Conservation (phyloP, 495 filamentous ascomycete species). For the Neurospora discreta region DNA sequence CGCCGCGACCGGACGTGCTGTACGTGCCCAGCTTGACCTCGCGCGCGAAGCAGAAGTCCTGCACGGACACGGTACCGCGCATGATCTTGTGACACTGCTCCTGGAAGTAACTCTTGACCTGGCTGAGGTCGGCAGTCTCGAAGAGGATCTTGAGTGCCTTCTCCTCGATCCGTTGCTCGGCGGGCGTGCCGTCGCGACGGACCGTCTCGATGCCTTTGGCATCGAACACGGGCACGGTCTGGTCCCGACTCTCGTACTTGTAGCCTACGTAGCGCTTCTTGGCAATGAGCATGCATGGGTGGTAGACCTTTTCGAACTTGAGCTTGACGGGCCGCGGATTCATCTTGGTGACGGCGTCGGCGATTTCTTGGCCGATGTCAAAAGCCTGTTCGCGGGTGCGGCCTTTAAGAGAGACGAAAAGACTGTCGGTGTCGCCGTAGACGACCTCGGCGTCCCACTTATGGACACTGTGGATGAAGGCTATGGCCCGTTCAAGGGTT, state of each 20-base stretch:
- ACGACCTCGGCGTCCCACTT: constrained; percentile 93
- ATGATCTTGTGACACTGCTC: constrained; percentile 87
- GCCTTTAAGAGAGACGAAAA: constrained; percentile 88
- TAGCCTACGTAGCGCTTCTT: constrained; percentile 98
- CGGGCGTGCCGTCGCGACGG: constrained; percentile 84
- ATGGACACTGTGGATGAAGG: constrained; percentile 76
- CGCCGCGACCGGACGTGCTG: constrained; percentile 55
- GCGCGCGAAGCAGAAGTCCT: constrained; percentile 90
- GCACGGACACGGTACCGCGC: constrained; percentile 74
- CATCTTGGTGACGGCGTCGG: constrained; percentile 74
- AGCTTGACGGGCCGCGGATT: constrained; percentile 91
- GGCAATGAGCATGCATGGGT: constrained; percentile 83
- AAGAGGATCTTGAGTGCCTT: constrained; percentile 79
- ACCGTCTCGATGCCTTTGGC: constrained; percentile 98
- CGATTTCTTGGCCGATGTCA: constrained; percentile 84
- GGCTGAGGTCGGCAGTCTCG: constrained; percentile 74
- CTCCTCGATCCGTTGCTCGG: constrained; percentile 96
- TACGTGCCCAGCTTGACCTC: constrained; percentile 90
- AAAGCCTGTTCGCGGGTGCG: constrained; percentile 82
- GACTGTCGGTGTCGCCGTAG: constrained; percentile 92
- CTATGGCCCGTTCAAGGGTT: constrained; percentile 88
- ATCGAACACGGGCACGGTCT: constrained; percentile 83
- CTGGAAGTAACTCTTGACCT: constrained; percentile 89
- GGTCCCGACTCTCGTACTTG: constrained; percentile 76
- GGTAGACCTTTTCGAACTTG: constrained; percentile 98